These are phyloP conservation scores for Primulina tabacum DNA, from an alignment of 257 asterid species.

Conservation along the genomic window DNA sequence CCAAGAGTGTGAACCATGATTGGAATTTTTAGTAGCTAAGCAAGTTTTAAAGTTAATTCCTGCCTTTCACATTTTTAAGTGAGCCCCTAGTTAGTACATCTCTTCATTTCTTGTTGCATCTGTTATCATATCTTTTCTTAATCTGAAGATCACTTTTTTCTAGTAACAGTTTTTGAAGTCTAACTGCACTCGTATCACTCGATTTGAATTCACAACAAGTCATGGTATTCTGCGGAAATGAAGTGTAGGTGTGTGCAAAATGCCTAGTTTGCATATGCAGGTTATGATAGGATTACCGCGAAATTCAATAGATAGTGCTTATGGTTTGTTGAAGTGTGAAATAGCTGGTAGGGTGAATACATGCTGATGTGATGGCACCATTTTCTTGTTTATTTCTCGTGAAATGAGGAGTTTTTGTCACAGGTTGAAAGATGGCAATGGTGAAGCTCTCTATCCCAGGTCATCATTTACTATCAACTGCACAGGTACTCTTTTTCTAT, in stretches of 20 bases:
- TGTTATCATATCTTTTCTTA: not conserved
- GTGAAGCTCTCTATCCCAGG: constrained; percentile 58
- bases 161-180: not conserved
- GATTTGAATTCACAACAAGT: not conserved
- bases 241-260: not conserved
- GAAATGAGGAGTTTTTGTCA: constrained; percentile 22
- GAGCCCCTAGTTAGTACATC: not conserved
- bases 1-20: not conserved
- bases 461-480: constrained; percentile 65
- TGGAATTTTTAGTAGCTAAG: not conserved
- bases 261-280: not conserved
- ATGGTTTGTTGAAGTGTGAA: constrained; percentile 4
- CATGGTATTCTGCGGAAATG: not conserved
- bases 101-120: not conserved
- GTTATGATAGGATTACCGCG: not conserved
- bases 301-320: not conserved
- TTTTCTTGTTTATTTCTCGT: constrained; percentile 5
- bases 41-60: not conserved
- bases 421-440: constrained; percentile 64
- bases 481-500: constrained; percentile 46
- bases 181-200: not conserved
- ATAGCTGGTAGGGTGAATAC: not conserved
- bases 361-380: not conserved
- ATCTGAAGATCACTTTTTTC: not conserved
- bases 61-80: not conserved